phyloP scores from a whole-genome alignment of 169 alveolate species.

The Plasmodium gonderi region DNA sequence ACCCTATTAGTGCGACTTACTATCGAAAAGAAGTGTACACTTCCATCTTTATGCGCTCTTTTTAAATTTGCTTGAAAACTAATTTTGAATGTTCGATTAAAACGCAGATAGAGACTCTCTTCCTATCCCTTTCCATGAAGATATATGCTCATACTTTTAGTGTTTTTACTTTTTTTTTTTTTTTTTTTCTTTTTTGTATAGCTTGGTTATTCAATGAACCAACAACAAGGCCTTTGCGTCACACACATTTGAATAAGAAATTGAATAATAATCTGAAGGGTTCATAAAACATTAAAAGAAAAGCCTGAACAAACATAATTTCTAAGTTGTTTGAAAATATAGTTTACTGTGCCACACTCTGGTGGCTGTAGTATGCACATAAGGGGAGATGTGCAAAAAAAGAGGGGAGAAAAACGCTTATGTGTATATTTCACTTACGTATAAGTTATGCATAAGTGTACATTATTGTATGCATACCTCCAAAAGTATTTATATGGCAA shows the following conservation, averaged over 20 bases:
- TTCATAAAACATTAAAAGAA: neutral
- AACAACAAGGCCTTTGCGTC: neutral
- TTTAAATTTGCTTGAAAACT: neutral
- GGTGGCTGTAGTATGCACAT: slow-evolving; percentile 31
- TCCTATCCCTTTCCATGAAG: neutral
- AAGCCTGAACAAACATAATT: neutral
- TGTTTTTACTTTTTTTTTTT: neutral
- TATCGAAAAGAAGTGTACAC: neutral
- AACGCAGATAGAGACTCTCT: neutral
- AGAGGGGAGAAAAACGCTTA: neutral
- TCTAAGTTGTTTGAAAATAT: neutral
- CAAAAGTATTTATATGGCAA: neutral
- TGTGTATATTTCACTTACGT: neutral
- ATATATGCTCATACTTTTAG: neutral
- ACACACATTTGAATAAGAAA: neutral
- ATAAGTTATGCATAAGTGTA: neutral
- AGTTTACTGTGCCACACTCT: neutral
- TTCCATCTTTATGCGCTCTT: neutral
- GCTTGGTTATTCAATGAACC: neutral
- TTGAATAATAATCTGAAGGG: neutral
- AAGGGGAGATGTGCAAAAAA: neutral
- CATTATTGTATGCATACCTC: neutral
- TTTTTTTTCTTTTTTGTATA: neutral
- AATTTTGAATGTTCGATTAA: neutral
- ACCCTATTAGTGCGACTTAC: neutral